A percentile compares a stretch with the other conserved stretches of the same genome.
phyloP scores from a whole-genome alignment of 2,329 filamentous ascomycete species.

The Stachybotrys chartarum region DNA sequence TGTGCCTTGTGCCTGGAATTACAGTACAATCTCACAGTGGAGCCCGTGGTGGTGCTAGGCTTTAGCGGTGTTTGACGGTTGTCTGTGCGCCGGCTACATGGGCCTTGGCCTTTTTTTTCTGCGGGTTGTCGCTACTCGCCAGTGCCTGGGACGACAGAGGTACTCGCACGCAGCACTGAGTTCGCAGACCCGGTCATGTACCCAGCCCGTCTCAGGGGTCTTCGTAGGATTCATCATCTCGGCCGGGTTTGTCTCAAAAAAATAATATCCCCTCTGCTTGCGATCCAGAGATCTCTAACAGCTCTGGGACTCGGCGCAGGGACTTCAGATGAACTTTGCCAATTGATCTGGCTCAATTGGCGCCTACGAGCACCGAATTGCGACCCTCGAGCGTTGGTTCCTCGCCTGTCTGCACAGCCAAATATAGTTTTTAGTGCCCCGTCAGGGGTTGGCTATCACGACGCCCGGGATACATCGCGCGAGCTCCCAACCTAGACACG shows the following conservation, averaged over 20 bases:
- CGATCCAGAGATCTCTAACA: too few species aligned
- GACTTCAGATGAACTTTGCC: background rate
- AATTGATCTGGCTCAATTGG: background rate
- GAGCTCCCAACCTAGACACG: background rate
- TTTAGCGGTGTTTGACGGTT: too few species aligned
- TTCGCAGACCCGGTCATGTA: background rate
- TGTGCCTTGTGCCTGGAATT: too few species aligned
- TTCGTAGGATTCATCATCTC: background rate
- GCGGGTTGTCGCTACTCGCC: too few species aligned
- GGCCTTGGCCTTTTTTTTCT: too few species aligned
- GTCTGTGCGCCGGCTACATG: too few species aligned
- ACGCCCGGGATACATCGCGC: background rate
- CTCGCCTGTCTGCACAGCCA: too few species aligned
- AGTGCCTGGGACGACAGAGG: background rate
- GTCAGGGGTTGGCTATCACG: background rate
- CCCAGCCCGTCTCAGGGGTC: background rate
- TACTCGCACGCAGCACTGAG: background rate
- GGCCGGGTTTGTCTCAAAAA: background rate
- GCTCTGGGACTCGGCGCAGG: too few species aligned
- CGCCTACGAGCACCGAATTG: background rate
- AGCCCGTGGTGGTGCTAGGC: too few species aligned
- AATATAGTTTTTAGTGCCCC: too few species aligned
- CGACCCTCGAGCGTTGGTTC: too few species aligned
- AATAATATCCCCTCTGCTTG: background rate
- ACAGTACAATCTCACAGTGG: too few species aligned